Conservation (phyloP, 257 asterid genomes). For the Anisodus acutangulus region DNA sequence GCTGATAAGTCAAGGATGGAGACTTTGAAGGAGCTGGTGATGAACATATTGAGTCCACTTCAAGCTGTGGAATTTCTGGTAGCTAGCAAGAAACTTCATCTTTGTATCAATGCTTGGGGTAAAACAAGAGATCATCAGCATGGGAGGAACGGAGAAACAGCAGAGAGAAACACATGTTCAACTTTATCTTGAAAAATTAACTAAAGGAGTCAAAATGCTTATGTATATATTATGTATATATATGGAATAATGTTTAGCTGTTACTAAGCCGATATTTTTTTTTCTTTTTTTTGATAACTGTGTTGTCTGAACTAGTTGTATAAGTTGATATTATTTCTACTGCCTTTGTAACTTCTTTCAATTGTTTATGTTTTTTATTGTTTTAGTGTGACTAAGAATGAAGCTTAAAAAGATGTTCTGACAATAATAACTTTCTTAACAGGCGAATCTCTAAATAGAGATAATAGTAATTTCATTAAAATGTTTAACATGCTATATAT, state of each 20-base stretch:
- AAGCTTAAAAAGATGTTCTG: background rate
- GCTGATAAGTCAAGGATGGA: conserved; percentile 47
- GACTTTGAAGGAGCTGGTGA: conserved; percentile 44
- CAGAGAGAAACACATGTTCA: background rate
- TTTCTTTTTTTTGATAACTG: too few species aligned
- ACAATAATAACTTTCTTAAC: background rate
- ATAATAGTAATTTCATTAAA: too few species aligned
- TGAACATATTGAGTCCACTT: conserved; percentile 46
- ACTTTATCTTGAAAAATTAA: background rate
- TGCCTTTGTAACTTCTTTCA: background rate
- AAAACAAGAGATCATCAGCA: conserved; percentile 33
- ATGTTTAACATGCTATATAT: background rate
- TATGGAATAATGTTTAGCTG: background rate
- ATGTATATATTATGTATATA: background rate
- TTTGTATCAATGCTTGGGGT: conserved; percentile 55
- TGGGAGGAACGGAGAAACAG: background rate
- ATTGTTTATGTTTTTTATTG: background rate
- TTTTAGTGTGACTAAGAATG: background rate
- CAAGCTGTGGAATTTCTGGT: conserved; percentile 45
- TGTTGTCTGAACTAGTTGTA: too few species aligned
- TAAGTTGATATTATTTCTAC: background rate
- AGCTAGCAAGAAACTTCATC: conserved; percentile 52
- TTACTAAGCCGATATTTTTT: background rate
- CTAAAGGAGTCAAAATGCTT: background rate
- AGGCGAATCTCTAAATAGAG: background rate